These are phyloP conservation scores for Leccinum obscurum DNA, from an alignment of 768 basidiomycete species.

Conservation along the genomic window DNA sequence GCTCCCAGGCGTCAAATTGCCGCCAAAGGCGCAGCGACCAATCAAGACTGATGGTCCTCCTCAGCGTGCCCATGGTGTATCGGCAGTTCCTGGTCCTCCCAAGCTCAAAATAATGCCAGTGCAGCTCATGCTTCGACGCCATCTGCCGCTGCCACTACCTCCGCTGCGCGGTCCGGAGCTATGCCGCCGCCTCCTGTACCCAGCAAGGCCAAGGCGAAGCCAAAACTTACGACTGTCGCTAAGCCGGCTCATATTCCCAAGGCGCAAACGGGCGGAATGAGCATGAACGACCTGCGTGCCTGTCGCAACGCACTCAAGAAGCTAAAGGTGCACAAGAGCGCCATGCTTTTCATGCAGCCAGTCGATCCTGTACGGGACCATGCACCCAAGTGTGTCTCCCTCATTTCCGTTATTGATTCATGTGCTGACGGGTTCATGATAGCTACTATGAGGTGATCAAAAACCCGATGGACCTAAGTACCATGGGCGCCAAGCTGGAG, in stretches of 20 bases:
- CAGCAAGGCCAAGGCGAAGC: slow-evolving; percentile 28
- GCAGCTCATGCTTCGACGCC: slow-evolving; percentile 16
- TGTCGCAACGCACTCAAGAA: slow-evolving; percentile 81
- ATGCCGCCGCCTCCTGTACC: slow-evolving; percentile 35
- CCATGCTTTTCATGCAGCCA: slow-evolving; percentile 75
- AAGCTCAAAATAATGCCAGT: slow-evolving; percentile 53
- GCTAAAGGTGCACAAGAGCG: slow-evolving; percentile 70
- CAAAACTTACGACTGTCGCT: slow-evolving; percentile 21
- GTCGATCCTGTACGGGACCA: slow-evolving; percentile 96
- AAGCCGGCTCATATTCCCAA: slow-evolving; percentile 58
- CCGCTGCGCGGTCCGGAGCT: slow-evolving; percentile 11
- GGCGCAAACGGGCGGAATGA: slow-evolving; percentile 77
- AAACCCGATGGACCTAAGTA: slow-evolving; percentile 92
- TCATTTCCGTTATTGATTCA: slow-evolving; percentile 4
- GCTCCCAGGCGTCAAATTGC: slow-evolving; percentile 51
- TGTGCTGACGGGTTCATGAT: slow-evolving; percentile 1
- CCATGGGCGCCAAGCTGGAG: slow-evolving; percentile 83
- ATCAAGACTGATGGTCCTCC: slow-evolving; percentile 38
- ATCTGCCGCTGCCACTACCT: slow-evolving; percentile 17
- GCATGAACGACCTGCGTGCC: slow-evolving; percentile 69
- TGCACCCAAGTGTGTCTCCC: slow-evolving; percentile 67
- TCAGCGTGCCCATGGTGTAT: slow-evolving; percentile 29
- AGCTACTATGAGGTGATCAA: slow-evolving; percentile 93
- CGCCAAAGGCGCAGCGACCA: slow-evolving; percentile 39
- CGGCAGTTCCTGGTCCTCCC: slow-evolving; percentile 38